Evolutionary conservation across 2,329 filamentous ascomycete genomes (phyloP).

Genomic region (Trematosphaeria pertusa): DNA sequence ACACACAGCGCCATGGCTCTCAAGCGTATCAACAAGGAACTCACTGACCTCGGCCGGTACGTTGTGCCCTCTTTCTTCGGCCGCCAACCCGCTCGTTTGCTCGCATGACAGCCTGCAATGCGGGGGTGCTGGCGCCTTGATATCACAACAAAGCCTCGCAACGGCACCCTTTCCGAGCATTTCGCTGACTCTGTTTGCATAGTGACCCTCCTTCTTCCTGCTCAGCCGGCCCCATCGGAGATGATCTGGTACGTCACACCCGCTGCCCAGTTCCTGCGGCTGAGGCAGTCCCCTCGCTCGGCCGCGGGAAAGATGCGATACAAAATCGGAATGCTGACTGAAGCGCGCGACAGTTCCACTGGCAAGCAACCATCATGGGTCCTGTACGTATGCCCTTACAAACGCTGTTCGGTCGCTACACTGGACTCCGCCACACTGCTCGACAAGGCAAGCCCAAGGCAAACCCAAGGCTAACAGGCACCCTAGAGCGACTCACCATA

Average conservation of each 20-base stretch:
- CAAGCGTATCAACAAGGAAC: conserved; percentile 95
- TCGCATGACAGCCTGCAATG: conserved; percentile 48
- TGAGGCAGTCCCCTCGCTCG: conserved; percentile 32
- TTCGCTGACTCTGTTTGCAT: conserved; percentile 42
- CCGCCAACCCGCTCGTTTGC: conserved; percentile 35
- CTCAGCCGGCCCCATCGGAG: conserved; percentile 94
- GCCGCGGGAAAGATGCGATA: conserved; percentile 19
- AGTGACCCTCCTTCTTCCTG: conserved; percentile 99
- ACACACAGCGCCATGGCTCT: conserved; percentile 70
- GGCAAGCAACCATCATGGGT: conserved; percentile 99
- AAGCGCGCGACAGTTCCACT: conserved; percentile 81
- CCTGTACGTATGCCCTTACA: conserved; percentile 71
- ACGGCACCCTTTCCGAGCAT: conserved; percentile 7
- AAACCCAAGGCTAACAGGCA: conserved; percentile 37
- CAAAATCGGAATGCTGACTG: conserved; percentile 35
- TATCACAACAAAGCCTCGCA: conserved; percentile 17
- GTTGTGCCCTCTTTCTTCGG: conserved; percentile 34
- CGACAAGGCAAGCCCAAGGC: conserved; percentile 2
- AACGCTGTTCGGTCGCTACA: not conserved
- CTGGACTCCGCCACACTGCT: conserved; percentile 14
- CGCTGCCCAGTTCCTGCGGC: conserved; percentile 35
- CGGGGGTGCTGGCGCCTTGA: conserved; percentile 36
- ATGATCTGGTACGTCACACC: conserved; percentile 85
- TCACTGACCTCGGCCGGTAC: conserved; percentile 87
- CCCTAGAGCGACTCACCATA: conserved; percentile 90